A percentile compares a stretch with the other conserved stretches of the same genome.
Conservation (phyloP, 257 asterid genomes). For the Solanum chiquidenum region DNA sequence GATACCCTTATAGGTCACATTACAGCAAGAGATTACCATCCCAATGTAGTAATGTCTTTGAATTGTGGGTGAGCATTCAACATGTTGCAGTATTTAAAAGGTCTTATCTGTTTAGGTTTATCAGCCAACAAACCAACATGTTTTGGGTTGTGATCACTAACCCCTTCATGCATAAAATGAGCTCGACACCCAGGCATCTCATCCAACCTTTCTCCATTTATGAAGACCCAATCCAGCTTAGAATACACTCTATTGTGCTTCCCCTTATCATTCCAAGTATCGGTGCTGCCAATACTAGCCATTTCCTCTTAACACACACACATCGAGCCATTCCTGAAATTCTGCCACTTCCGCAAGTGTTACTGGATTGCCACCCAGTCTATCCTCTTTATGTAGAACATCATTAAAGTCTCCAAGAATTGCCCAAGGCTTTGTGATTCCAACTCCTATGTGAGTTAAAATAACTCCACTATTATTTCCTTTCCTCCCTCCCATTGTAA, state of each 20-base stretch:
- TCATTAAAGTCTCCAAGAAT: not conserved
- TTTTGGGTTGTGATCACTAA: too few relatives aligned
- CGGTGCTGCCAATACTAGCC: not conserved
- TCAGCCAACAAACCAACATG: too few relatives aligned
- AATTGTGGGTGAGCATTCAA: too few relatives aligned
- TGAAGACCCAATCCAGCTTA: not conserved
- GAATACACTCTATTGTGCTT: too few relatives aligned
- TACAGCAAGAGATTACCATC: not conserved
- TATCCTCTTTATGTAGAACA: not conserved
- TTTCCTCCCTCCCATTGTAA: too few relatives aligned
- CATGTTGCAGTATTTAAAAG: too few relatives aligned
- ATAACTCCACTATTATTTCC: not conserved
- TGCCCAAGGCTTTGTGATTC: not conserved
- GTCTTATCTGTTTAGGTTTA: too few relatives aligned
- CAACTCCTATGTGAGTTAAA: not conserved
- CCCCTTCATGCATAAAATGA: too few relatives aligned
- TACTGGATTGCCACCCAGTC: not conserved
- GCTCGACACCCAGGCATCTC: not conserved
- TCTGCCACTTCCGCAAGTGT: not conserved
- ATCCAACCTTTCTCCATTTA: not conserved
- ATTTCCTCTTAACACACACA: not conserved
- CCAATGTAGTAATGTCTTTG: too few relatives aligned
- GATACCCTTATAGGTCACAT: not conserved
- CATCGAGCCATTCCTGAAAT: not conserved
- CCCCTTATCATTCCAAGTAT: not conserved